Percentiles rank a stretch among this genome's conserved stretches.
These are phyloP conservation scores for Leptomonas pyrrhocoris DNA, from an alignment of 208 protist genomes.

Conservation along the genomic window DNA sequence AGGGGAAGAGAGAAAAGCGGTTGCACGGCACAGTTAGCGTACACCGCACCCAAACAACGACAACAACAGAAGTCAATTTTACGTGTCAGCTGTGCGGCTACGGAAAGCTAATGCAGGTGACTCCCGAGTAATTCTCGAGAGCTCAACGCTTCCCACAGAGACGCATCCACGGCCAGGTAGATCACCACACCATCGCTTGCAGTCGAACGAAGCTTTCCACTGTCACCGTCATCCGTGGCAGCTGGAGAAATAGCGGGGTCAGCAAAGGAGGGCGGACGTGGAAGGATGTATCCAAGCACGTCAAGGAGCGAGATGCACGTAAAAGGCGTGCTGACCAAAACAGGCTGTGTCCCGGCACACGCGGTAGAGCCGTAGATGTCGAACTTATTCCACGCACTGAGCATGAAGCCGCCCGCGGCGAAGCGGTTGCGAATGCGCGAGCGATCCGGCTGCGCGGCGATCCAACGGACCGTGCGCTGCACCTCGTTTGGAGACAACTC, in stretches of 20 bases:
- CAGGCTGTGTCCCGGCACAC: constrained; percentile 14
- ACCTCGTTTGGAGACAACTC: constrained; percentile 3
- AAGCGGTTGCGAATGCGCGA: constrained; percentile 23
- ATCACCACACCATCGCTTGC: constrained; percentile 14
- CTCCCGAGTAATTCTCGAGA: neutral
- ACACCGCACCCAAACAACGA: constrained; percentile 10
- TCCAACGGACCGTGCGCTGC: constrained; percentile 15
- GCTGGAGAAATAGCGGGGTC: neutral
- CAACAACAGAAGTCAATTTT: too few species aligned
- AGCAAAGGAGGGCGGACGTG: constrained; percentile 5
- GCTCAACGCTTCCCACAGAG: constrained; percentile 24
- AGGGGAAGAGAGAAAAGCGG: constrained; percentile 1
- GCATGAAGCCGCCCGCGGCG: constrained; percentile 25
- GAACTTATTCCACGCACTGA: constrained; percentile 40
- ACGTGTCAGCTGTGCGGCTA: too few species aligned
- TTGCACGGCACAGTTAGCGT: neutral
- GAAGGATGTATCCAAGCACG: constrained; percentile 32
- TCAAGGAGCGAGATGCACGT: constrained; percentile 37
- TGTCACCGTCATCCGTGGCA: neutral
- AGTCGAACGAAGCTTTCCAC: too few species aligned
- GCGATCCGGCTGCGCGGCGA: constrained; percentile 26
- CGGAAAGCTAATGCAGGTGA: constrained; percentile 16
- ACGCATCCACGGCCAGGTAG: constrained; percentile 10
- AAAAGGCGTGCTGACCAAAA: constrained; percentile 30
- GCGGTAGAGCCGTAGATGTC: constrained; percentile 23